Evolutionary conservation across 305 asterid species (phyloP), one percentile per base, ranked within the genome.

Genomic region (Fraxinus platypoda): DNA sequence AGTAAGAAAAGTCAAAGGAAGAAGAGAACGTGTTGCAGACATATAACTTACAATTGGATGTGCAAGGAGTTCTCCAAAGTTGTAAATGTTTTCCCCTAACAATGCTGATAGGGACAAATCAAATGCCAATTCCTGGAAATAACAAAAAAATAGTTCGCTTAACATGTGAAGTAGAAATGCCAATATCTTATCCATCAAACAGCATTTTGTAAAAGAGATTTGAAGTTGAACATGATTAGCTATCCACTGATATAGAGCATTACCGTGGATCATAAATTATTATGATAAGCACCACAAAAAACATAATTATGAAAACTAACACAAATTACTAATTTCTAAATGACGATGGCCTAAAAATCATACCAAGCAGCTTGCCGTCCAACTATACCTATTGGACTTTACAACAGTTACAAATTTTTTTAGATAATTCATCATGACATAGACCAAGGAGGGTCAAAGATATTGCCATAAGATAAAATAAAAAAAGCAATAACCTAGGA

Each of bases 51-150:
- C 98, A 82, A 95, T 93, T 57, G 98, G 98, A 88, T 95, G 98
- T 25, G 98, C 97, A 86, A 95, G 98, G 79, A 95, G 91, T 92
- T 95, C 98, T 7, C 98, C 98, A 71, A 95, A 95, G 91, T 95
- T 95, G 93, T 93, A 95, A 83, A 95, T 92, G 88, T 95, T 93
- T n/a, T 95, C 98, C 84, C 98, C 98, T 88, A 95, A 88, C 87
- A 95, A 85, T 19, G 98, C 98, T 17, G 98, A 90, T 3, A 95
- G 90, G 35, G 98, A 95, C n/a, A 95, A 81, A 88, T 95, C 98
- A 88, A 93, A 93, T 26, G 98, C 98, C 94, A 95, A 88, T 85
- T 95, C 98, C 98, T 95, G 33, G 68, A 77, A 85, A 76, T 59
- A 86, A 79, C 34, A 80, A 3, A 43, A 84, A 30, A 15, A 82